Conservation (phyloP, 164 flowering plant species). For the grape (Vitis vinifera) region ASM3070453v1 NC_081819.1:3356001-3356500, state of each 20-base stretch:
- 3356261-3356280: conserved; percentile 11
- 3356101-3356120: neutral
- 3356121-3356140: conserved; percentile 7
- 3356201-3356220: neutral
- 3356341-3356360: conserved; percentile 1
- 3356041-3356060: too few relatives aligned
- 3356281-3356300: conserved; percentile 9
- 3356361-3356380: conserved; percentile 16
- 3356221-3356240: neutral
- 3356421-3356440: neutral
- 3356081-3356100: too few relatives aligned
- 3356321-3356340: conserved; percentile 7
- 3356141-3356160: neutral
- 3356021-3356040: too few relatives aligned
- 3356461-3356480: too few relatives aligned
- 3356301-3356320: neutral
- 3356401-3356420: conserved; percentile 5
- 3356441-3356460: neutral
- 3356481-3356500: too few relatives aligned
- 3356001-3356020: too few relatives aligned
- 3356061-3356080: too few relatives aligned
- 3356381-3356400: conserved; percentile 7
- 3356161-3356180: conserved; percentile 7
- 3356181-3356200: neutral
- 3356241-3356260: conserved; percentile 1